Base-by-base conservation (phyloP, 2,329 filamentous ascomycete species). In the Chaetomiaceae sp. region DNA sequence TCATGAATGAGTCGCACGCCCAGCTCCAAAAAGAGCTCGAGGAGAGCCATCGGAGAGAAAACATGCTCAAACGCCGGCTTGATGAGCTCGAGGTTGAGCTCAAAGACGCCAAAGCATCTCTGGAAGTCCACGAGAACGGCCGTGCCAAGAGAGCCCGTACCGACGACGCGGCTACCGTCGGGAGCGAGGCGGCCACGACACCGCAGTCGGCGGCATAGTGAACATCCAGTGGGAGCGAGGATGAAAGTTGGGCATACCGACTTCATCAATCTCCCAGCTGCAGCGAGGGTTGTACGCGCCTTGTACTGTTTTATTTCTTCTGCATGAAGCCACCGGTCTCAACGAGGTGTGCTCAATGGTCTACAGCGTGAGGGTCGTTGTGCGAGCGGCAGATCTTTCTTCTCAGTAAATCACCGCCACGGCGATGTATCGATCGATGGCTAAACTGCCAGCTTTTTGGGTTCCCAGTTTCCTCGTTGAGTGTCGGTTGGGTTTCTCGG, bases 41-140 rank as follows among this genome's bases (percentile, higher is more conserved):
- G 29, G 87, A 92, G 47, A 84, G 85, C 42, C 85, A 90, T 62
- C 80, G 82, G 47, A 80, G 89, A 32, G 90, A 95, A 69, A 88
- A 90, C 54, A 87, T 85, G 53, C 77, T 95, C 33, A 95, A 95
- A 72, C 80, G 87, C 46, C 83, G 87, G 46, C 75, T 95, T n/a
- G 86, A 89, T 53, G 89, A 95, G 61, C 74, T 90, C 38, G 87
- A 92, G 65, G 76, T 79, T 33, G 80, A 82, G 66, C 66, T 78
- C 1, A 74, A 73, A 48, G 70, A 69, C 13, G 59, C 63, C 10
- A 67, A 63, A 46, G 65, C 65, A 18, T 50, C 64, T 5, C 54
- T 65, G 2, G 60, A 62, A 7, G 49, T 43, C 20, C 57, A 65
- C 20, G 67, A 68, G 37, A 61, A 57, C 23, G 58, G 61, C 23